These are phyloP conservation scores for Chenopodium berlandieri DNA, from an alignment of 148 eudicot genomes.

Conservation along the genomic window DNA sequence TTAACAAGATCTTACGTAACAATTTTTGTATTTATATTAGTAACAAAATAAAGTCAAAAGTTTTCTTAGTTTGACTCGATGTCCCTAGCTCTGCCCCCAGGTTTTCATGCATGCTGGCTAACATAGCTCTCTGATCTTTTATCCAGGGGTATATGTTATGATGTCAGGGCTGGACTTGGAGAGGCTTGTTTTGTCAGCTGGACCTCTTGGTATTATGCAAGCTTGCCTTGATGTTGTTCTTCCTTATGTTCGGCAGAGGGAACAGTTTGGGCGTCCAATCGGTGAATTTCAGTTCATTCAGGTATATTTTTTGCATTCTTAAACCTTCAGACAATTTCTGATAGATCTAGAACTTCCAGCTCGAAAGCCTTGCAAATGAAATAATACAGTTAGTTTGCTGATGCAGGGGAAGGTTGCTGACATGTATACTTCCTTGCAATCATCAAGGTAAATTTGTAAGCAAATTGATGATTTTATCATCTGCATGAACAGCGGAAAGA, in stretches of 20 bases:
- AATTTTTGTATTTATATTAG: too few relatives aligned
- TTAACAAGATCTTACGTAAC: too few relatives aligned
- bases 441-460: conserved; percentile 60
- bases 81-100: too few relatives aligned
- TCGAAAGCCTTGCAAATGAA: neutral
- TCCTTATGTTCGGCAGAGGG: conserved; percentile 85
- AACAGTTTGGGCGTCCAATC: conserved; percentile 97
- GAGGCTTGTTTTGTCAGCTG: conserved; percentile 86
- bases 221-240: conserved; percentile 92
- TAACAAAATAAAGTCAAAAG: too few relatives aligned
- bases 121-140: neutral
- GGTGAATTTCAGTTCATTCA: conserved; percentile 97
- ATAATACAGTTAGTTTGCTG: conserved; percentile 9
- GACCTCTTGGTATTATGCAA: conserved; percentile 97
- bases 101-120: conserved; percentile 9
- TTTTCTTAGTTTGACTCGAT: too few relatives aligned
- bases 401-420: conserved; percentile 96
- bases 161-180: conserved; percentile 99
- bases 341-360: neutral
- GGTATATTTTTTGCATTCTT: conserved; percentile 36
- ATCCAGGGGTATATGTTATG: conserved; percentile 96
- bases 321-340: neutral
- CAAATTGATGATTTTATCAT: neutral
- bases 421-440: conserved; percentile 93
- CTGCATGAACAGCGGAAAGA: conserved; percentile 4